Evolutionary conservation across 225 moss, liverwort and hornwort genomes (phyloP), one percentile per base, ranked within the genome.

Genomic region (Neckera pumila): DNA sequence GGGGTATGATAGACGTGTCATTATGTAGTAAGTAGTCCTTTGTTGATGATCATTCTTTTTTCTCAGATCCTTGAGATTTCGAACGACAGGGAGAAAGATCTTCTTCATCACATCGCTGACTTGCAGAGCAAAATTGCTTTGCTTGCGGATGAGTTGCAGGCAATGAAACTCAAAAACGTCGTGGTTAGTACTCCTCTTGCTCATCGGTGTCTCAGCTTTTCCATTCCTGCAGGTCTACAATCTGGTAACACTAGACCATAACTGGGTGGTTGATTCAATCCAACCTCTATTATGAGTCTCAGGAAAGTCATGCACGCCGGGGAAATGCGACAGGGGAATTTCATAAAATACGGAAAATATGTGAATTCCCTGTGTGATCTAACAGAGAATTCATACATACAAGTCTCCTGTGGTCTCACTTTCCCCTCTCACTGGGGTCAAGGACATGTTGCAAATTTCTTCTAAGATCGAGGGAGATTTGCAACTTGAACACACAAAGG

Each of bases 31-130:
- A 28, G n/a, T 83, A 51, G 62, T 47, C 12, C 18, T n/a, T 45
- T 14, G 63, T 74, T 58, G 40, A 31, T 33, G 45, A 31, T 58
- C 33, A 20, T 75, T 34, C 76, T 16, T 53, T 89, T 84, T 21
- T 11, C 28, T 66, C 91, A 91, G 92, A 86, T 84, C 87, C 64
- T 69, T 10, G 94, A 94, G 79, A 54, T 89, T 49, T 77, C 90
- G 12, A 92, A 47, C 34, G 92, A 94, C 60, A 90, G 90, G 71
- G 92, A 92, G 71, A 90, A 58, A 75, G 92, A 94, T 51, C 91
- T 92, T 60, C 89, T 92, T 57, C 94, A 92, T 28, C 94, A 94
- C 72, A 86, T 94, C 13, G 81, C 92, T 36, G 94, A 94, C 11
- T 84, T 92, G 79, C 94, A 94, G 84, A 87, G 89, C 86, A 92